phyloP scores from a whole-genome alignment of 164 flowering plant genomes.

The Saururus chinensis region DNA sequence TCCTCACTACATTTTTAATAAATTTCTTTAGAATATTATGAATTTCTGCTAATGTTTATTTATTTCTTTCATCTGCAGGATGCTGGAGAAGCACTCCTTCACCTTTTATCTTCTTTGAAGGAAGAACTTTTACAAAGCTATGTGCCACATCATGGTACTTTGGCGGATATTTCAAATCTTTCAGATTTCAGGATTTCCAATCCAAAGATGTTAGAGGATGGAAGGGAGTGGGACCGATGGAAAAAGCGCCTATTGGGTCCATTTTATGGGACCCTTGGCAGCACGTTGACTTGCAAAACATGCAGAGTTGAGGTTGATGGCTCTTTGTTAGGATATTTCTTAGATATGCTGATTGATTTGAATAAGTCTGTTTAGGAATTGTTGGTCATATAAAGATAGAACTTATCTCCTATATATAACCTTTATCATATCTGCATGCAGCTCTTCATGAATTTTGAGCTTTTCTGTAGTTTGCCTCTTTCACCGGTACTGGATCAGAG shows the following conservation, averaged over 20 bases:
- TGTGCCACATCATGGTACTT: slow-evolving; percentile 30
- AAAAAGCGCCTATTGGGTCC: slow-evolving; percentile 59
- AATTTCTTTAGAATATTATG: background rate
- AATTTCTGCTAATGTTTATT: background rate
- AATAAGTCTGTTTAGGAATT: background rate
- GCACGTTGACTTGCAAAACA: slow-evolving; percentile 66
- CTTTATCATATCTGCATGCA: slow-evolving; percentile 24
- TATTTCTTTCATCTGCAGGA: slow-evolving; percentile 33
- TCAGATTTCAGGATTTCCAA: slow-evolving; percentile 27
- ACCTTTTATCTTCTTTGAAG: slow-evolving; percentile 64
- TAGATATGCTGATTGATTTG: slow-evolving; percentile 1
- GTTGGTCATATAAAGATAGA: background rate
- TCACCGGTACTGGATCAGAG: slow-evolving; percentile 28
- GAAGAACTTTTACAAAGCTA: slow-evolving; percentile 56
- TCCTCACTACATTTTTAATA: background rate
- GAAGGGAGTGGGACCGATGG: slow-evolving; percentile 61
- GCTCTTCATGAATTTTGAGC: slow-evolving; percentile 72
- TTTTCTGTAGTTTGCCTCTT: slow-evolving; percentile 73
- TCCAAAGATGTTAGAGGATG: slow-evolving; percentile 11
- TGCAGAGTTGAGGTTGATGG: slow-evolving; percentile 73
- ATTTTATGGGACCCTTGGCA: slow-evolving; percentile 81
- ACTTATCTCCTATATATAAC: background rate
- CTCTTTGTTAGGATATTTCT: slow-evolving; percentile 9
- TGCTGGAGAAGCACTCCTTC: slow-evolving; percentile 88
- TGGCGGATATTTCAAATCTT: slow-evolving; percentile 37